phyloP scores from a whole-genome alignment of 2,329 filamentous ascomycete genomes.

The Beauveria australis region DNA sequence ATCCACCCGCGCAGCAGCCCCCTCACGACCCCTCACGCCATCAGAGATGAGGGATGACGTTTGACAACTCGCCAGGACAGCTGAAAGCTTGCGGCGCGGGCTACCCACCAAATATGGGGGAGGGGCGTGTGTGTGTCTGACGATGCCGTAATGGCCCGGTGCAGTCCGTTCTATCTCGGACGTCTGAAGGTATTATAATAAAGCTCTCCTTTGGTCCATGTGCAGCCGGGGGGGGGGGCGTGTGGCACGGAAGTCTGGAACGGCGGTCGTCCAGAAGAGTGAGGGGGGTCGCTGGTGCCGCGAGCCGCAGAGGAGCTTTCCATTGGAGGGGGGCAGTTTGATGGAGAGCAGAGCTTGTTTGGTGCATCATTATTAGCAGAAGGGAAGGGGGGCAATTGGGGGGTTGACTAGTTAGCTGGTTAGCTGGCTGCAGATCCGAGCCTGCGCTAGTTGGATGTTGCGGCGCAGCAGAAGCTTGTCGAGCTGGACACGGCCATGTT shows the following conservation, averaged over 20 bases:
- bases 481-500: not conserved
- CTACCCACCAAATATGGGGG: not conserved
- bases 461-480: not conserved
- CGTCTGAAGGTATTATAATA: not conserved
- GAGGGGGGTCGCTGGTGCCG: not conserved
- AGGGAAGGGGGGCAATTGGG: no score
- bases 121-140: not conserved
- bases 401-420: no score
- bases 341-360: not conserved
- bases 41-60: constrained; percentile 7
- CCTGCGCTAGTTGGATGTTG: not conserved
- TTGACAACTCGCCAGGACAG: not conserved
- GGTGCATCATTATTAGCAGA: no score
- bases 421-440: no score
- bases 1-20: not conserved
- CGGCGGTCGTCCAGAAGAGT: not conserved
- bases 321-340: not conserved
- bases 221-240: not conserved
- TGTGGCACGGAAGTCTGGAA: not conserved
- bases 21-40: constrained; percentile 8
- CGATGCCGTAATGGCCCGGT: constrained; percentile 5
- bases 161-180: not conserved
- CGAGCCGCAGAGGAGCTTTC: not conserved
- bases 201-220: no score
- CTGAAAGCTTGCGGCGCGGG: not conserved